A percentile compares a stretch with the other conserved stretches of the same genome.
These are phyloP conservation scores for Trypanosoma lewisi DNA, from an alignment of 208 protist species.

Conservation along the genomic window DNA sequence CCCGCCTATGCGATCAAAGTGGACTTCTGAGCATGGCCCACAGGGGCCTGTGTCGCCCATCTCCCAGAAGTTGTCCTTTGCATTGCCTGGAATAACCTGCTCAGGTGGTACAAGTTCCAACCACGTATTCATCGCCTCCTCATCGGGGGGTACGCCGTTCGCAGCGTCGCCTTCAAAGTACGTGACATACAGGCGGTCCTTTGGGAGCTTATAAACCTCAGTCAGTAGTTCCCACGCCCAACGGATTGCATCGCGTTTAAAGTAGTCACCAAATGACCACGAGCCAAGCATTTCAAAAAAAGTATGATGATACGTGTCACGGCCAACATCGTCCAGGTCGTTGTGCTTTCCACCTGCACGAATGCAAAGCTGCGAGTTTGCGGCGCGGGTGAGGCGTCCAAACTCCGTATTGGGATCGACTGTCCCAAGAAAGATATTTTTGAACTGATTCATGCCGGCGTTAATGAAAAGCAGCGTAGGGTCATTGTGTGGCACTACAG, in stretches of 20 bases:
- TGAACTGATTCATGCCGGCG: constrained; percentile 98
- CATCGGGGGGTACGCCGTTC: constrained; percentile 88
- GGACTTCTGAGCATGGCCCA: constrained; percentile 98
- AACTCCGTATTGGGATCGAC: constrained; percentile 93
- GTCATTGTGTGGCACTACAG: constrained; percentile 96
- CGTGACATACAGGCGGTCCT: constrained; percentile 97
- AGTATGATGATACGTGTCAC: constrained; percentile 99
- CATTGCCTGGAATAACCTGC: constrained; percentile 90
- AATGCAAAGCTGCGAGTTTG: constrained; percentile 99
- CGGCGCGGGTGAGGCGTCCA: constrained; percentile 92
- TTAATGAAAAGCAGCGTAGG: constrained; percentile 99
- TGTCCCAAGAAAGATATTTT: constrained; percentile 97
- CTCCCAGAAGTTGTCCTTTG: constrained; percentile 99
- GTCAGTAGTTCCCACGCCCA: constrained; percentile 98
- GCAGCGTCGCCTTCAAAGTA: constrained; percentile 96
- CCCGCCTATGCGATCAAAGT: constrained; percentile 98
- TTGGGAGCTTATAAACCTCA: constrained; percentile 92
- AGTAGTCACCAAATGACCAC: constrained; percentile 99
- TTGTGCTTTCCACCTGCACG: constrained; percentile 99
- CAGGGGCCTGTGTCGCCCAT: constrained; percentile 99
- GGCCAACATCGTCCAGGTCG: constrained; percentile 99
- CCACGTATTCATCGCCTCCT: constrained; percentile 94
- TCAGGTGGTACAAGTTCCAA: constrained; percentile 85
- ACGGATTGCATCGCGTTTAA: constrained; percentile 97
- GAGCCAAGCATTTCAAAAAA: constrained; percentile 99